Conservation (phyloP, 306 rosid genomes). For the Trifolium subterraneum region DNA sequence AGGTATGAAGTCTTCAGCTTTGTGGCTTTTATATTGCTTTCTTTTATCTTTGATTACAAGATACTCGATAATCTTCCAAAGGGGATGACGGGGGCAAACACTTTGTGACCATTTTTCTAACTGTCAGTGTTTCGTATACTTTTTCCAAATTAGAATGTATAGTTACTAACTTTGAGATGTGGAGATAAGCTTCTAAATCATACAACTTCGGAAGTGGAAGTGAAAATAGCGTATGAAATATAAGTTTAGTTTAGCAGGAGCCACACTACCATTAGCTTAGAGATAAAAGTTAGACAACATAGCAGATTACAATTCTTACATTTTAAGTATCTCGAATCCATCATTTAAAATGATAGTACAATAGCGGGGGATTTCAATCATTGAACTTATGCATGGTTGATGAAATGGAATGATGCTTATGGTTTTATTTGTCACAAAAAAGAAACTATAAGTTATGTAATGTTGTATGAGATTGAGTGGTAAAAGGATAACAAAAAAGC, state of each 20-base stretch:
- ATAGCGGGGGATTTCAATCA: neutral
- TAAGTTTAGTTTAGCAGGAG: neutral
- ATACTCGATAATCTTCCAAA: neutral
- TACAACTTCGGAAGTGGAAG: neutral
- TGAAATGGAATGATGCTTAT: conserved; percentile 10
- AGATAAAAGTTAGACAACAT: neutral
- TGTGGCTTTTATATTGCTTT: conserved; percentile 15
- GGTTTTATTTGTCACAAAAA: neutral
- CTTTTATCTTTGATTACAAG: conserved; percentile 8
- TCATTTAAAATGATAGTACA: neutral
- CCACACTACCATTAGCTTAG: conserved; percentile 5
- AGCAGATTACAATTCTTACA: neutral
- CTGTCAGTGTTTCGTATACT: conserved; percentile 7
- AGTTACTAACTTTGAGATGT: neutral
- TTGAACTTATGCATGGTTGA: neutral
- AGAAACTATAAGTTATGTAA: conserved; percentile 1
- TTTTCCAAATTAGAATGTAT: neutral
- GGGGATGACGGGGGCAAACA: conserved; percentile 4
- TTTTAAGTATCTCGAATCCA: neutral
- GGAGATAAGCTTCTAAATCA: neutral
- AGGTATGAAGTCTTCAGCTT: conserved; percentile 64
- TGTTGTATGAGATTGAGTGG: neutral
- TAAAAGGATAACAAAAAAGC: neutral
- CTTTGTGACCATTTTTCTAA: conserved; percentile 33
- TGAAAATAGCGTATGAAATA: neutral